Evolutionary conservation across 2,329 filamentous ascomycete species (phyloP), one percentile per base, ranked within the genome.

Genomic region (Akanthomyces dipterigenus): DNA sequence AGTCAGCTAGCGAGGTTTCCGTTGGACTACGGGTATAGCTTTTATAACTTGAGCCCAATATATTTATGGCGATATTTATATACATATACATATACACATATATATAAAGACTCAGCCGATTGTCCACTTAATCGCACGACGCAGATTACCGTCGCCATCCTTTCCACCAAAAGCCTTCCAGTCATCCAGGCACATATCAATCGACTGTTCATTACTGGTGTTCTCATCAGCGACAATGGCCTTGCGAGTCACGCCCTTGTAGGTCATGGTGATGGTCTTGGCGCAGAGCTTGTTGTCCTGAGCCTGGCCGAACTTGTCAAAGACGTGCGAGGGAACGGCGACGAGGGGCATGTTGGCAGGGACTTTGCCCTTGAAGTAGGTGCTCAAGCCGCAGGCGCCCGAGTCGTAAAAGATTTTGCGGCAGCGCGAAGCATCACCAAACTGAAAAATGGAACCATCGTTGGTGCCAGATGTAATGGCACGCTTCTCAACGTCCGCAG

Each of bases 151-250:
- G n/a, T 63, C 61, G 14, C 56, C 51, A 24, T 63, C 61, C 34
- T 57, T 54, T 51, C 61, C 61, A 4, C 56, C 55, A 26, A 63
- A 63, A 12, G 61, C 61, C 56, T 60, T 55, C 61, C 61, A 63
- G 26, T 60, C 51, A n/a, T 50, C 56, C 16, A 63, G 45, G 20
- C 61, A 63, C 61, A 63, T 63, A 22, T 63, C 61, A 28, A 67
- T 62, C 16, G 62, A 64, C 56, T 66, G 66, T 51, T 71, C 68
- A 65, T 68, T 51, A 31, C 64, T 66, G 22, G 54, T 64, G 62
- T 66, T 65, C 48, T 63, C 59, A 24, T 66, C 59, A 9, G 65
- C 64, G 3, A 62, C 62, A 9, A 67, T 49, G 3, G 65, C 66
- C 14, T 51, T 55, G 55, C 59, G 49, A 3, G 61, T 63, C 2